Evolutionary conservation across 148 eudicot species (phyloP), one percentile per base, ranked within the genome.

Genomic region (Fagopyrum homotropicum): DNA sequence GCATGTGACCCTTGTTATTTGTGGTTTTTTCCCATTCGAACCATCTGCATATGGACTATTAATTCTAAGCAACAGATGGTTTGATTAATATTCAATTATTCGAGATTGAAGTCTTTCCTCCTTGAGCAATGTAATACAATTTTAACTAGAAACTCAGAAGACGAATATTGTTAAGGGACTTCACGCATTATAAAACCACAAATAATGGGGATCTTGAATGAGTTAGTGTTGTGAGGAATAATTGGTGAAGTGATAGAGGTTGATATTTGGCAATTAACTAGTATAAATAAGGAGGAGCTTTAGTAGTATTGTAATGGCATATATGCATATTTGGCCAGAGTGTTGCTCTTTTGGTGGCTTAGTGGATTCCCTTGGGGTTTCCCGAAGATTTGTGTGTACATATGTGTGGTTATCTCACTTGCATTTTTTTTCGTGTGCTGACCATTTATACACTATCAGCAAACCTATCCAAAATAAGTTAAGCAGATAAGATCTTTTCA

Each of bases 1-100:
- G 75, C 29, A 63, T 77, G 50, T 52, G 85, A 14, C 60, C 81
- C 72, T 77, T 82, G 16, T 19, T 63, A 40, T 51, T 74, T 49
- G 73, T 43, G 52, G 60, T 71, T 44, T 55, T 70, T 54, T 87
- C 86, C 98, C 98, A 93, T 26, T 90, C 90, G 80, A 78, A 90
- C 88, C 80, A 87, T 82, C 98, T 93, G 76, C 73, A 74, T 14
- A 72, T 69, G 19, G 73, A 75, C 22, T 44, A 29, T 45, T 64
- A 61, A 2, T 61, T 29, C 14, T 40, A 35, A 64, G 45, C 70
- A 64, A 35, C 70, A 64, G 45, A 64, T 14, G 70, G 45, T 45
- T n/a, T 35, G 5, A 4, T 60, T 60, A 60, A 60, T 60, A 64
- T 40, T 8, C 46, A 40, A 35, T 40, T 40, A 12, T 45, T 35